Evolutionary conservation across 257 asterid species (phyloP), one percentile per base, ranked within the genome.

Genomic region (Salvia miltiorrhiza): DNA sequence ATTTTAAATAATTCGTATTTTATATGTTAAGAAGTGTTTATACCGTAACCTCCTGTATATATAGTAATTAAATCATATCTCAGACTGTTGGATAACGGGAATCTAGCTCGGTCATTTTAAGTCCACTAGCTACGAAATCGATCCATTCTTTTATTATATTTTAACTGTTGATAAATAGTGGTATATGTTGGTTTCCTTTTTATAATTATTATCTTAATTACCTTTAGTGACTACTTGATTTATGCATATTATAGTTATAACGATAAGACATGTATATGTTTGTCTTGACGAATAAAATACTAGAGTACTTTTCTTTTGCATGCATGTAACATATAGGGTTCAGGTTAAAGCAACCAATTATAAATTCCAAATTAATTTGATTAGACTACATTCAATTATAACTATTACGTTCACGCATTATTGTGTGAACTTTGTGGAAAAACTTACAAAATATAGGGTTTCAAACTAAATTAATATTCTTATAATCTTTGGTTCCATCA

Each of bases 51-150:
- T n/a, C n/a, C n/a, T 11, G 7, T n/a, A 20, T 3, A 30, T 30
- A 2, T 30, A 7, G 35, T 30, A 30, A 30, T 24, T 60, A 53
- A 19, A 72, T 72, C 59, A 45, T 45, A 30, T 45, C 50, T 32
- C 19, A 59, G 30, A 33, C 56, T 69, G 39, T 58, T 58, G 68
- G 26, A 56, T 44, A 56, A 69, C 47, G 53, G 14, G 72, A 50
- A 53, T 50, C 44, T n/a, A n/a, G n/a, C n/a, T 50, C 50, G 52
- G 32, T 55, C 43, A 40, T 54, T 20, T 61, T 39, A 30, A 14
- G 40, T 48, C 67, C 74, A 67, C 21, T 40, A 35, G 40, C 40
- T 7, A 41, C n/a, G 11, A 67, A 48, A 55, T n/a, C n/a, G n/a
- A n/a, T 28, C 39, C 10, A 26, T 14, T 55, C 2, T 12, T 28